These are phyloP conservation scores for Vaccinium darrowii DNA, from an alignment of 148 eudicot genomes.

Conservation along the genomic window DNA sequence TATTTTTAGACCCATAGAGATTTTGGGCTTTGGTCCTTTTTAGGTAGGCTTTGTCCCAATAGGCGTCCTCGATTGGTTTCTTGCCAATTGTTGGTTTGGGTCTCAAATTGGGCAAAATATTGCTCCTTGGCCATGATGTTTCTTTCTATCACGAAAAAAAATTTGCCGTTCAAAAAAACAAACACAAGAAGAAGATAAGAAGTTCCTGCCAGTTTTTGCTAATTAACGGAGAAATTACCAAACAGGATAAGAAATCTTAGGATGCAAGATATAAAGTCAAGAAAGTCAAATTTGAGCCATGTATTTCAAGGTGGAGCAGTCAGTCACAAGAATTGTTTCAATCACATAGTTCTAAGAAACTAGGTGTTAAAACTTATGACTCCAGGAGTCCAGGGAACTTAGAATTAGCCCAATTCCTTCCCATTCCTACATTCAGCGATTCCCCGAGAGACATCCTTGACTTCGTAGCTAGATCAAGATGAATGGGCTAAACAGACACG, in stretches of 20 bases:
- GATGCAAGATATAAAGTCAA: no score
- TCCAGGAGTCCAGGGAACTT: background rate
- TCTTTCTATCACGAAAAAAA: no score
- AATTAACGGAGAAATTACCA: background rate
- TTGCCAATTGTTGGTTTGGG: no score
- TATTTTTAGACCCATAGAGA: no score
- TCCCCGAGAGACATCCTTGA: background rate
- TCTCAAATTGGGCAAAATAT: no score
- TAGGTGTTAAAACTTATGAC: background rate
- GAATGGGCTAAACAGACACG: background rate
- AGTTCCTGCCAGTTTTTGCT: background rate
- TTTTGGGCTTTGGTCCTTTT: no score
- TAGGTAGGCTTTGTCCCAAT: no score
- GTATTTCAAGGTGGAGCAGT: no score
- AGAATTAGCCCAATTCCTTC: background rate
- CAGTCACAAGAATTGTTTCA: background rate
- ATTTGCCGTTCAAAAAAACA: no score
- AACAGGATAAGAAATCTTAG: background rate
- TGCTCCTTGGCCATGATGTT: no score
- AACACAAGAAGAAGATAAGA: background rate
- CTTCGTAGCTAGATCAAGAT: background rate
- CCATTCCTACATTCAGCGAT: background rate
- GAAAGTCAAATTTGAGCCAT: no score
- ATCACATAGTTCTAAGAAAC: background rate
- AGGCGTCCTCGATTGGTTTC: no score